Conservation (phyloP, 345 rosid species). For the Noccaea bulbosa region DNA sequence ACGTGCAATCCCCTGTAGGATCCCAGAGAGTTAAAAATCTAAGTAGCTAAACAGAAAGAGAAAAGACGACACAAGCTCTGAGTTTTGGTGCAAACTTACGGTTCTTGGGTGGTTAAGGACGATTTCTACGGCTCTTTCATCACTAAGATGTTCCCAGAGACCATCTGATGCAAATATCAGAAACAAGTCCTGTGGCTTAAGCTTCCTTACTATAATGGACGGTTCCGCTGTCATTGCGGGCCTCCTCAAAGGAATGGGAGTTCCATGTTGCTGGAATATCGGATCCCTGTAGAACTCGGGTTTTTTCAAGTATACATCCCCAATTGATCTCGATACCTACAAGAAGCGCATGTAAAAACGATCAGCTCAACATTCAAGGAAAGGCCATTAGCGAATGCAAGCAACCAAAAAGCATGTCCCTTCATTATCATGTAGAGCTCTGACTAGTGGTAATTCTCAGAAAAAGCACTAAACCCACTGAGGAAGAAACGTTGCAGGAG, state of each 20-base stretch:
- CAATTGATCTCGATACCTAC: constrained; percentile 98
- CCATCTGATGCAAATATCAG: constrained; percentile 98
- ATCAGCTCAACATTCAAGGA: constrained; percentile 19
- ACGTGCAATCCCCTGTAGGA: constrained; percentile 70
- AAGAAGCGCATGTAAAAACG: constrained; percentile 10
- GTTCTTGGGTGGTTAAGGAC: constrained; percentile 85
- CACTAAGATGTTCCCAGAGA: constrained; percentile 97
- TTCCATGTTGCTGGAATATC: constrained; percentile 75
- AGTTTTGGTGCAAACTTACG: constrained; percentile 54
- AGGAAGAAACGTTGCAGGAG: constrained; percentile 48
- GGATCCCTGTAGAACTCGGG: constrained; percentile 86
- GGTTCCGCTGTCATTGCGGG: constrained; percentile 95
- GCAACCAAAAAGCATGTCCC: constrained; percentile 30
- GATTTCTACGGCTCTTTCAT: constrained; percentile 83
- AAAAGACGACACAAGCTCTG: neutral
- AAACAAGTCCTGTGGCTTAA: constrained; percentile 74
- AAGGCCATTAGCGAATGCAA: constrained; percentile 22
- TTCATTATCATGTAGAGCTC: constrained; percentile 26
- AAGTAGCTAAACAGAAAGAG: neutral
- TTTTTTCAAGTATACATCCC: constrained; percentile 92
- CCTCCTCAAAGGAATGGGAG: constrained; percentile 73
- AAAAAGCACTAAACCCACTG: constrained; percentile 30
- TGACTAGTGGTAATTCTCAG: too few species aligned
- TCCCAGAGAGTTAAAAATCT: constrained; percentile 8
- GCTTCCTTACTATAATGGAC: constrained; percentile 70